phyloP scores from a whole-genome alignment of 2,329 filamentous ascomycete species.

The Epicoccum sorghinum region DNA sequence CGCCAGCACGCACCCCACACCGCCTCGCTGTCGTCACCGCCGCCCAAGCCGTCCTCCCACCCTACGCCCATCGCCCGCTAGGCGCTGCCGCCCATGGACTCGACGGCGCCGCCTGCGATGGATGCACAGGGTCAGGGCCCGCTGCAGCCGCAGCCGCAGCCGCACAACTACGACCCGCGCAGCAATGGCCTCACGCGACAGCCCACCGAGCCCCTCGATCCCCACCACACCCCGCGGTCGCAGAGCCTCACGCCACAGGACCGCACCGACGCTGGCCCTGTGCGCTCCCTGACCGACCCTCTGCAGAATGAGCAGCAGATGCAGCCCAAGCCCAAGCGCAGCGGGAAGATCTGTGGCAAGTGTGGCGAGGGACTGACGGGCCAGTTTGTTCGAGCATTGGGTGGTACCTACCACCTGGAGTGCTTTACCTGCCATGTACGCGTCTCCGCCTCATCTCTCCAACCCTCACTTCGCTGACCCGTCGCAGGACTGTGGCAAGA shows the following conservation, averaged over 20 bases:
- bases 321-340: constrained; percentile 38
- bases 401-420: constrained; percentile 93
- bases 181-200: constrained; percentile 40
- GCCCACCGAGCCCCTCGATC: constrained; percentile 38
- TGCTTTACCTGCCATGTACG: constrained; percentile 94
- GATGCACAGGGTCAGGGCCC: constrained; percentile 31
- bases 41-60: constrained; percentile 16
- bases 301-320: constrained; percentile 25
- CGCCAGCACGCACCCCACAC: background rate
- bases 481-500: constrained; percentile 91
- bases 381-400: constrained; percentile 92
- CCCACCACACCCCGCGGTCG: constrained; percentile 20
- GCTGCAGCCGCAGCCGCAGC: constrained; percentile 25
- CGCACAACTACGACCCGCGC: constrained; percentile 33
- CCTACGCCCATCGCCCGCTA: constrained; percentile 2
- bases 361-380: constrained; percentile 87
- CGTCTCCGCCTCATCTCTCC: background rate
- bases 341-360: constrained; percentile 69
- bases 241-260: constrained; percentile 33
- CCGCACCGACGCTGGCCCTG: constrained; percentile 25
- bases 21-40: constrained; percentile 20
- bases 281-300: constrained; percentile 40
- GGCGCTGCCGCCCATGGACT: constrained; percentile 33
- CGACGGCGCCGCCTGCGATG: constrained; percentile 44
- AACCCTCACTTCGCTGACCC: constrained; percentile 11